phyloP scores from a whole-genome alignment of 2,329 filamentous ascomycete species.

The Botrytis galanthina region DNA sequence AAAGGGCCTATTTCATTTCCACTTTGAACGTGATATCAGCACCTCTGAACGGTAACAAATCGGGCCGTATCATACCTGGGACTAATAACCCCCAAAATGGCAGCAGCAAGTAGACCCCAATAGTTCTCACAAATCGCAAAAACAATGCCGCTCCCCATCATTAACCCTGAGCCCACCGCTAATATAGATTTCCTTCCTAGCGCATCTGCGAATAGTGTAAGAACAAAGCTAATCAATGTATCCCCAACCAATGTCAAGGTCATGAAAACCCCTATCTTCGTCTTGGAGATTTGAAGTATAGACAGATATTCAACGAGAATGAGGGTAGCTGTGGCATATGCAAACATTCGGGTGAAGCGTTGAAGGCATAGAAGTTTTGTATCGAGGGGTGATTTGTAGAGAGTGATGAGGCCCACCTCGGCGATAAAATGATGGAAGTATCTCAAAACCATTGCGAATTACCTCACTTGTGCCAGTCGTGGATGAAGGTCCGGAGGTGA shows the following conservation, averaged over 20 bases:
- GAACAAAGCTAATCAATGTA: slow-evolving; percentile 55
- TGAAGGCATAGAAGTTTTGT: slow-evolving; percentile 57
- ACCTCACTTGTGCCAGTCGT: not conserved
- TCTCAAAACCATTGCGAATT: slow-evolving; percentile 28
- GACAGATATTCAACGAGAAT: slow-evolving; percentile 57
- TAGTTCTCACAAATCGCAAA: slow-evolving; percentile 55
- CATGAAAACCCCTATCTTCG: slow-evolving; percentile 62
- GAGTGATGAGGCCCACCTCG: slow-evolving; percentile 48
- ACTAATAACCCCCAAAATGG: slow-evolving; percentile 61
- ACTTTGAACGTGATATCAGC: slow-evolving; percentile 38
- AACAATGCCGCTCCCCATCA: slow-evolving; percentile 54
- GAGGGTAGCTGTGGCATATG: slow-evolving; percentile 58
- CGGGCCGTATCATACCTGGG: slow-evolving; percentile 42
- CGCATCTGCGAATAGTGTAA: slow-evolving; percentile 58
- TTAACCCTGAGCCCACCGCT: slow-evolving; percentile 52
- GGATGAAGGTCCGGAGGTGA: not conserved
- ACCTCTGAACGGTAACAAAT: not conserved
- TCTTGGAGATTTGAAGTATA: slow-evolving; percentile 49
- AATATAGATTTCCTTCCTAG: slow-evolving; percentile 56
- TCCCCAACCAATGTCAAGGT: slow-evolving; percentile 61
- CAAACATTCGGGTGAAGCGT: slow-evolving; percentile 61
- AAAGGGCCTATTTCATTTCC: slow-evolving; percentile 65
- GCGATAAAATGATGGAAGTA: slow-evolving; percentile 30
- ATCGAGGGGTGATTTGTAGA: slow-evolving; percentile 46
- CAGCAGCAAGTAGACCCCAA: slow-evolving; percentile 57